Conservation (phyloP, 352 stramenopile genomes). For the Phytophthora citrophthora region DNA sequence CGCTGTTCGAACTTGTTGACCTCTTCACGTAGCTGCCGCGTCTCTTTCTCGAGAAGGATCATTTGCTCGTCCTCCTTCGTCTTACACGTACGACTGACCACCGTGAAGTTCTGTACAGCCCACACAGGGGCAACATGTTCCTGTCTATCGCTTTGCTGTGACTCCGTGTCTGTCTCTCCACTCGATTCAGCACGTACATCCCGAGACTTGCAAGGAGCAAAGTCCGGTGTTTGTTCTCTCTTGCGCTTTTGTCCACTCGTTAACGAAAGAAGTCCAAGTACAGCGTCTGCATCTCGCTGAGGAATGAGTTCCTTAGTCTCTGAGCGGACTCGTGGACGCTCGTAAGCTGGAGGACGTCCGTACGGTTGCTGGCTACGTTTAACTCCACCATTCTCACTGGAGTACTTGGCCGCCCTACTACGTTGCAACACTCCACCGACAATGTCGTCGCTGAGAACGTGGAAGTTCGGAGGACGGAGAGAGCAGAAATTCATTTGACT, state of each 20-base stretch:
- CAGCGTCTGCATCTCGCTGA: constrained; percentile 13
- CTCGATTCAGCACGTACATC: not conserved
- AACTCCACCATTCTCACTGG: not conserved
- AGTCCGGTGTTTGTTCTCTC: not conserved
- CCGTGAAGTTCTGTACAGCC: too few relatives aligned
- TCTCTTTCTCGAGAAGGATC: constrained; percentile 14
- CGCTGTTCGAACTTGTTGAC: constrained; percentile 12
- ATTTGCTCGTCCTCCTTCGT: constrained; percentile 8
- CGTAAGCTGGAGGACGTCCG: not conserved
- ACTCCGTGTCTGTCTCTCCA: constrained; percentile 21
- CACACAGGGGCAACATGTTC: not conserved
- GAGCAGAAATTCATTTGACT: constrained; percentile 10
- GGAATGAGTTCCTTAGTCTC: not conserved
- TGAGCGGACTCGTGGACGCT: not conserved
- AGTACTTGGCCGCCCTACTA: not conserved
- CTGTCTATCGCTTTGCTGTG: constrained; percentile 13
- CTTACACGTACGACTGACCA: not conserved
- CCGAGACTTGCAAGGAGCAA: not conserved
- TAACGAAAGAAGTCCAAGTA: constrained; percentile 18
- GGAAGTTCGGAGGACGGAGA: constrained; percentile 17
- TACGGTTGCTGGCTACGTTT: too few relatives aligned
- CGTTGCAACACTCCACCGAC: constrained; percentile 12
- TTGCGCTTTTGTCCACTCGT: constrained; percentile 5
- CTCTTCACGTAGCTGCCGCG: constrained; percentile 12
- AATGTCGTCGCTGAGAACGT: constrained; percentile 18